These are phyloP conservation scores for Auriscalpium microsporum DNA, from an alignment of 768 basidiomycete species.

Conservation along the genomic window DNA sequence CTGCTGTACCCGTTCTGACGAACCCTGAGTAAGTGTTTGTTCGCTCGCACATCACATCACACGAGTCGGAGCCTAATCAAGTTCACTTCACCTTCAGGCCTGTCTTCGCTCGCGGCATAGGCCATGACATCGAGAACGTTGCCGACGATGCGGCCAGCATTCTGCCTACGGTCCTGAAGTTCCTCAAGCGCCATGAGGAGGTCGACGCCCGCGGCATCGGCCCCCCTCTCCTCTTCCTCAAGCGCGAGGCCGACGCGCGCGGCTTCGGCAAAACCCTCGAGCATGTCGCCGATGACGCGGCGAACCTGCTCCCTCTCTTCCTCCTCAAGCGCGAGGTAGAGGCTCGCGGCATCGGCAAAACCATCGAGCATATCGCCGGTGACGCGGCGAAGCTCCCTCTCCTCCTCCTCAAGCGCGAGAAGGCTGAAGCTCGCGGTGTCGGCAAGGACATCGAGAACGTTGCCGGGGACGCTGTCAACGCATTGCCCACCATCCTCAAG, in stretches of 20 bases:
- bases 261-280: neutral
- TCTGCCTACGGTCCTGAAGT: neutral
- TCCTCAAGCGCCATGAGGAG: neutral
- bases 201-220: neutral
- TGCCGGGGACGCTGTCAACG: neutral
- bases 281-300: neutral
- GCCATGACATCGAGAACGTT: neutral
- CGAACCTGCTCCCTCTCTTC: slow-evolving; percentile 40
- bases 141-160: neutral
- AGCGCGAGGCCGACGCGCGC: neutral
- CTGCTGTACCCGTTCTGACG: too few relatives aligned
- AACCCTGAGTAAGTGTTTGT: too few relatives aligned
- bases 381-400: neutral
- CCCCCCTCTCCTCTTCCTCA: neutral
- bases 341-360: slow-evolving; percentile 18
- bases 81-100: too few relatives aligned
- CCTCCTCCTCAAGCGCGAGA: neutral
- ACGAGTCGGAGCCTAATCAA: too few relatives aligned
- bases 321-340: slow-evolving; percentile 73
- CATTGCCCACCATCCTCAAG: neutral
- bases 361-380: neutral
- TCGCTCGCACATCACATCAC: too few relatives aligned
- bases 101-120: neutral
- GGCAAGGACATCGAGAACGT: neutral
- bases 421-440: neutral